Evolutionary conservation across 2,329 filamentous ascomycete genomes (phyloP).

Genomic region (Ophiostoma himal-ulmi): DNA sequence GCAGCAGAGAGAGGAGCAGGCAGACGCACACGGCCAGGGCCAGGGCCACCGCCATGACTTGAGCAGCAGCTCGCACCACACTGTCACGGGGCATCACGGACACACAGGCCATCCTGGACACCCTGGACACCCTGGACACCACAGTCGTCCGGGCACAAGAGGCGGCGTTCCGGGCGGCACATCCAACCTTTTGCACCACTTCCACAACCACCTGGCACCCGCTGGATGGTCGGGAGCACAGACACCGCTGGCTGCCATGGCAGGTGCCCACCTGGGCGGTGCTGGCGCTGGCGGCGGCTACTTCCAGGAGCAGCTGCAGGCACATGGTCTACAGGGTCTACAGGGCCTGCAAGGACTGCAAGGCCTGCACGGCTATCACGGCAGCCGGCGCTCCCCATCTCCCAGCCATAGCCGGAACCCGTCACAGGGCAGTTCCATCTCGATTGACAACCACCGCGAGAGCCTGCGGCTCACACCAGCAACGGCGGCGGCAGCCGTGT

Average conservation of each 20-base stretch:
- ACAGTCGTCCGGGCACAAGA: constrained; percentile 27
- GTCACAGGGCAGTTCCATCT: constrained; percentile 33
- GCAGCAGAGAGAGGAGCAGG: constrained; percentile 26
- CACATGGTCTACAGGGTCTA: neutral
- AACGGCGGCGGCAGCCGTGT: constrained; percentile 1
- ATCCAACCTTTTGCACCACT: constrained; percentile 68
- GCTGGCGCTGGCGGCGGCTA: constrained; percentile 25
- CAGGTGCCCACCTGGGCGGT: constrained; percentile 57
- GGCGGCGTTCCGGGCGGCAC: constrained; percentile 64
- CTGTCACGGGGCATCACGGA: constrained; percentile 33
- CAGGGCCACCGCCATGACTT: constrained; percentile 31
- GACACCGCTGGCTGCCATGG: constrained; percentile 73
- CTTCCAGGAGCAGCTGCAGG: constrained; percentile 16
- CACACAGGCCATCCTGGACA: constrained; percentile 39
- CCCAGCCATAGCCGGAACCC: constrained; percentile 29
- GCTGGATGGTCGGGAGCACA: constrained; percentile 64
- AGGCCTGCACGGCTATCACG: constrained; percentile 1
- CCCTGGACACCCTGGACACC: constrained; percentile 33
- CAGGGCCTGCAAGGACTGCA: neutral
- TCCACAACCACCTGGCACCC: constrained; percentile 68
- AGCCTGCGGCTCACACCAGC: constrained; percentile 14
- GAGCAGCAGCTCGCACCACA: constrained; percentile 29
- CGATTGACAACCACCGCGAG: constrained; percentile 28
- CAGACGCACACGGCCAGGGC: constrained; percentile 20
- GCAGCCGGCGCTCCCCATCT: constrained; percentile 11